Base-by-base conservation (phyloP, 345 rosid genomes). In the Eutrema yunnanense region DNA sequence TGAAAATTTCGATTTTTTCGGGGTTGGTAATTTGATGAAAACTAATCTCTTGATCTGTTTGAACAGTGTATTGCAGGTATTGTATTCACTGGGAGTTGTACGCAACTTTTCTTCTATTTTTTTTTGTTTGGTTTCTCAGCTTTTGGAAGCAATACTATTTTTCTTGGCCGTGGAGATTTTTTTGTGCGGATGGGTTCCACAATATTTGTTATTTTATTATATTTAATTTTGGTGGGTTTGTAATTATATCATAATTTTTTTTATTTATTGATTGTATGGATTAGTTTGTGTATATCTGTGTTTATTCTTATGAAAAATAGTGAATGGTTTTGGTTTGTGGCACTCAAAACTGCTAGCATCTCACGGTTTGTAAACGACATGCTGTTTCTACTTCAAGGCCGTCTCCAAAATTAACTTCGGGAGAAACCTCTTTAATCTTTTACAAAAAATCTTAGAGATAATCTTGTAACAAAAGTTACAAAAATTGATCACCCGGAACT, bases 61-160 rank as follows among this genome's bases (percentile, higher is more conserved):
- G 2, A 47, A 38, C 32, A 49, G 51, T 60, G 41, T 58, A 13
- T 54, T 55, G 64, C 56, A 73, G 77, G 58, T 63, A 33, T 42
- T 53, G 56, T 53, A 50, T 51, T 40, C 40, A 52, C 4, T 55
- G 41, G 49, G 41, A 47, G 50, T 16, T 64, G 53, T 34, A n/a
- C 36, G 53, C 34, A 63, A 5, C 0, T 51, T 41, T 52, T 51
- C 12, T 53, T 8, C 29, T 13, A 13, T 34, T 29, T 22, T 22
- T 22, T 49, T 72, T 51, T 55, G 51, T 43, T 63, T 64, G 57
- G 65, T 33, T 72, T 71, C 61, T 50, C 52, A 50, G 32, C 51
- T 61, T 53, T 43, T 44, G 62, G 69, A 62, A 62, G 69, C 62
- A 52, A 50, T 38, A 14, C 2, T 38, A 9, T 14, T 48, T 48